phyloP scores from a whole-genome alignment of 371 early-diverging fungal species.

The Dichotomocladium elegans region DNA sequence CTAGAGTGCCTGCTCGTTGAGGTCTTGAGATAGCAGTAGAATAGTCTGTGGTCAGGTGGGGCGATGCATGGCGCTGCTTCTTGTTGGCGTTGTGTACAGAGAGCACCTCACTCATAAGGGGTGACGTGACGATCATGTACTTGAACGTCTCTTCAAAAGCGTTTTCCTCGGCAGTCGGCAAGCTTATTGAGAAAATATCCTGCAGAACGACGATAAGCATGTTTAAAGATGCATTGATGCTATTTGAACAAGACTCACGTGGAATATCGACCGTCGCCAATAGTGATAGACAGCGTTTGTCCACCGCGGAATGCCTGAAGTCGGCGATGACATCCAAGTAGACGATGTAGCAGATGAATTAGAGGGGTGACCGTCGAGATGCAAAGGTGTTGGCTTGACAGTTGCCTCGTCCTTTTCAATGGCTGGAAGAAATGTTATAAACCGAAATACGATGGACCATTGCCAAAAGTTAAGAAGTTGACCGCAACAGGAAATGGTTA shows the following conservation, averaged over 20 bases:
- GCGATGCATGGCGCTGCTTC: conserved; percentile 22
- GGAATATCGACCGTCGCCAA: conserved; percentile 38
- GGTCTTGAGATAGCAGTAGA: conserved; percentile 7
- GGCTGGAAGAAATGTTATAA: conserved; percentile 18
- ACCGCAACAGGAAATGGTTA: no score
- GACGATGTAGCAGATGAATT: background rate
- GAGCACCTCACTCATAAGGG: conserved; percentile 49
- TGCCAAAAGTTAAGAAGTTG: background rate
- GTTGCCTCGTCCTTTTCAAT: conserved; percentile 40
- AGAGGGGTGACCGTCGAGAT: background rate
- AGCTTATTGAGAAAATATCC: conserved; percentile 35
- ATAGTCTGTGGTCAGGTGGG: conserved; percentile 7
- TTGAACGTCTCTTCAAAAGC: conserved; percentile 68
- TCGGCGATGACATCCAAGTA: background rate
- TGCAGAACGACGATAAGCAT: conserved; percentile 1
- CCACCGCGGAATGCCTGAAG: conserved; percentile 5
- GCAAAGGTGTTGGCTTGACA: conserved; percentile 26
- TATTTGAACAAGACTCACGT: conserved; percentile 13
- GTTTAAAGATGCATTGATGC: background rate
- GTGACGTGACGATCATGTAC: conserved; percentile 61
- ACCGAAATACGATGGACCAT: background rate
- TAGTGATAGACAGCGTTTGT: conserved; percentile 16
- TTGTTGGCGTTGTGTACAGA: conserved; percentile 41
- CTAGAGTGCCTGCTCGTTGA: conserved; percentile 3
- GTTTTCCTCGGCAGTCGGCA: conserved; percentile 50